A percentile compares a stretch with the other conserved stretches of the same genome.
Evolutionary conservation across 2,329 filamentous ascomycete genomes (phyloP).

Genomic region (Fusarium sp.): DNA sequence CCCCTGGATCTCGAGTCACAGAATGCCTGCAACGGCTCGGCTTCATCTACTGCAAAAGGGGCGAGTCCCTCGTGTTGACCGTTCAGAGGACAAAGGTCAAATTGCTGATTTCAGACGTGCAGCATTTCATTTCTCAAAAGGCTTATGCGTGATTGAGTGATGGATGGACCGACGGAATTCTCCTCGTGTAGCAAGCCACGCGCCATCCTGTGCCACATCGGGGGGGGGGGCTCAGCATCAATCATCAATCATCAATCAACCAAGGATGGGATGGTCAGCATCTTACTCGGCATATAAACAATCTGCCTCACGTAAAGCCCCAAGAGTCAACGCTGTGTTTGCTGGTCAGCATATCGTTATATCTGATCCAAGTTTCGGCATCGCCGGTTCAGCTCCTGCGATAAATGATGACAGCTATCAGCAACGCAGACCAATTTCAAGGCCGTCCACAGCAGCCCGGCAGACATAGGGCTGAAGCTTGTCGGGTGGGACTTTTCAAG

Average conservation of each 20-base stretch:
- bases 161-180: neutral
- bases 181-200: constrained; percentile 17
- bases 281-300: constrained; percentile 25
- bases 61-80: constrained; percentile 27
- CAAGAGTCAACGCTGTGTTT: constrained; percentile 6
- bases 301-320: constrained; percentile 28
- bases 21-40: constrained; percentile 20
- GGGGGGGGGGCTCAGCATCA: constrained; percentile 31
- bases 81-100: constrained; percentile 19
- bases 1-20: constrained; percentile 20
- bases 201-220: constrained; percentile 20
- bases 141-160: neutral
- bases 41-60: constrained; percentile 25
- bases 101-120: constrained; percentile 23
- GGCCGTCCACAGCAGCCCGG: constrained; percentile 26
- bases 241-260: neutral
- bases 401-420: neutral
- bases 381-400: neutral
- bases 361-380: neutral
- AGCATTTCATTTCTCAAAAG: neutral
- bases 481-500: constrained; percentile 32
- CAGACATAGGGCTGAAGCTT: constrained; percentile 37
- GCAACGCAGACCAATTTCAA: constrained; percentile 3
- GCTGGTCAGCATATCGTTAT: neutral
- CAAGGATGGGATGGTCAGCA: constrained; percentile 28